A percentile compares a stretch with the other conserved stretches of the same genome.
Evolutionary conservation across 2,329 filamentous ascomycete genomes (phyloP).

Genomic region (Torrubiella hemipterigena): DNA sequence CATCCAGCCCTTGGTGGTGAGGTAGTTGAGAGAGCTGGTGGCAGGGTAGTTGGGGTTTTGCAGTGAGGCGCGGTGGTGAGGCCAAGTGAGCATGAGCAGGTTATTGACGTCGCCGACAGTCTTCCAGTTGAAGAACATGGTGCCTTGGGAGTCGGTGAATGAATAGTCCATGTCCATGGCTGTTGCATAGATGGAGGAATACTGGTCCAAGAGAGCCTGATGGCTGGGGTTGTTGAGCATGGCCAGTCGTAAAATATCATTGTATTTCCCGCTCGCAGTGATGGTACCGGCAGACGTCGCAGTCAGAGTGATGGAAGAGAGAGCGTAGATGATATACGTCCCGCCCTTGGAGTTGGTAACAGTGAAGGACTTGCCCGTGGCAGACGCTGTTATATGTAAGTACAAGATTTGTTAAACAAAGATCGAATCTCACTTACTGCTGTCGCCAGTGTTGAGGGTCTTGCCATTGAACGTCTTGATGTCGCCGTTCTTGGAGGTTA

Average conservation of each 20-base stretch:
- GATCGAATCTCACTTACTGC: slow-evolving; percentile 4
- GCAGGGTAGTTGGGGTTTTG: slow-evolving; percentile 10
- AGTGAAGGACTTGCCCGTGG: slow-evolving; percentile 11
- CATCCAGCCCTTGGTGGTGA: slow-evolving; percentile 15
- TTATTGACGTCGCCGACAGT: slow-evolving; percentile 10
- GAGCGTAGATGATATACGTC: slow-evolving; percentile 11
- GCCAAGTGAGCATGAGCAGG: slow-evolving; percentile 13
- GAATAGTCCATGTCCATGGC: slow-evolving; percentile 9
- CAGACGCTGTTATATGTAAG: slow-evolving; percentile 6
- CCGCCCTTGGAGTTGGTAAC: slow-evolving; percentile 11
- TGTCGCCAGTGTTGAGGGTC: slow-evolving; percentile 8
- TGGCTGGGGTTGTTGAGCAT: slow-evolving; percentile 10
- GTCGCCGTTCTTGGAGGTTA: slow-evolving; percentile 10
- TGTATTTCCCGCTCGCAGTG: slow-evolving; percentile 8
- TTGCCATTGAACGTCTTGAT: slow-evolving; percentile 12
- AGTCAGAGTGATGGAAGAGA: slow-evolving; percentile 11
- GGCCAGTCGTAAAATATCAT: slow-evolving; percentile 11
- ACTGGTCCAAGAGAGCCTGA: slow-evolving; percentile 11
- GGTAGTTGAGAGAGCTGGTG: slow-evolving; percentile 9
- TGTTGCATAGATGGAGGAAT: slow-evolving; percentile 12
- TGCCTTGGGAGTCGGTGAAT: slow-evolving; percentile 10
- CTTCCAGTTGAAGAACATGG: slow-evolving; percentile 11
- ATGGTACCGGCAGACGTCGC: slow-evolving; percentile 10
- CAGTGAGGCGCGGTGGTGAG: slow-evolving; percentile 12
- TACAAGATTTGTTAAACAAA: neutral